Base-by-base conservation (phyloP, 225 moss, liverwort and hornwort species). In the Sphagnum contortum region DNA sequence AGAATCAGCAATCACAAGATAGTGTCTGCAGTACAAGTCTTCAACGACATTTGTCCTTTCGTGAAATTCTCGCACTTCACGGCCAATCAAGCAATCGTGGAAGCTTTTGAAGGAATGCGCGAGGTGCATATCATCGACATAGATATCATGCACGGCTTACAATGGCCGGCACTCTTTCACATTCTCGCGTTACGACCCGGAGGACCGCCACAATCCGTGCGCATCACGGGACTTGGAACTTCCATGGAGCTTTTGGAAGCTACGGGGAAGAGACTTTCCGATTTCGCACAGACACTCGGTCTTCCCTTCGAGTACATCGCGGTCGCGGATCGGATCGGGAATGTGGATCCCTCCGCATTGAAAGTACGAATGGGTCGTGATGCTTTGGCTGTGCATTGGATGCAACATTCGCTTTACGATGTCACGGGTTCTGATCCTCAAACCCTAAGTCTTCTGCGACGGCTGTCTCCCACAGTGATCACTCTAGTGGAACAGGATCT, bases 101-200 rank as follows among this genome's bases (percentile, higher is more conserved):
- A 91, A 47, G 91, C 91, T 0, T 87, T 91, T 48, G 89, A 91
- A 62, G 91, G 89, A 44, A 87, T 87, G 77, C 74, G 8, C 47
- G 71, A 74, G 7, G 91, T 91, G 45, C 91, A 91, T 63, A 87
- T 91, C 48, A 81, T 91, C 54, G 91, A 91, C 65, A 80, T 87
- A 14, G 91, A 91, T 67, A 89, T 91, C 50, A 91, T 91, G 91
- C 89, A 91, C 48, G 91, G 91, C 46, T 74, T 91, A n/a, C 91
- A 91, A 44, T 91, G 91, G 91, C 89, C 89, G 0, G 87, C 84
- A 0, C 68, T 91, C 47, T 89, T 91, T 12, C 87, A 87, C 59
- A 84, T 87, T 13, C 76, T 91, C 0, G 91, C 89, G 1, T 78
- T 78, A 49, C 68, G 91, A 4, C 87, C 89, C 0, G 89, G 89